A percentile compares a stretch with the other conserved stretches of the same genome.
Evolutionary conservation across 108 stramenopile species (phyloP).

Genomic region (Skeletonema marinoi): DNA sequence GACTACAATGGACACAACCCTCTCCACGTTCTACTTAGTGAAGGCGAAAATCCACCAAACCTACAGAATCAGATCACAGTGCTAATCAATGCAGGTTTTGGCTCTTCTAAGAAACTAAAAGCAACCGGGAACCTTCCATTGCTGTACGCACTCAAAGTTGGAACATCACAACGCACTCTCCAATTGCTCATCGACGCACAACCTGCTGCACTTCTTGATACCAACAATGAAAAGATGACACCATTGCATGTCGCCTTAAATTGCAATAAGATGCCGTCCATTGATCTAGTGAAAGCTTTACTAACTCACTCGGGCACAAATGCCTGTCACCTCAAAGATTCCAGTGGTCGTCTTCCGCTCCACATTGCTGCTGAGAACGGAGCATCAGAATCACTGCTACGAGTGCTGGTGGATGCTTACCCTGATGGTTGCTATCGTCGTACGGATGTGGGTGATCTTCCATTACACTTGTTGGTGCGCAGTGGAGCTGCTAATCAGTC

Average conservation of each 20-base stretch:
- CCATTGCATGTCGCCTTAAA: constrained; percentile 47
- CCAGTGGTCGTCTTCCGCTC: constrained; percentile 33
- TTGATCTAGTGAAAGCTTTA: constrained; percentile 38
- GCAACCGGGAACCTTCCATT: constrained; percentile 21
- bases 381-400: constrained; percentile 34
- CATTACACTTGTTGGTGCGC: constrained; percentile 35
- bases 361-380: constrained; percentile 48
- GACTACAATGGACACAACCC: constrained; percentile 43
- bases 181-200: constrained; percentile 28
- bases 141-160: constrained; percentile 47
- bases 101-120: constrained; percentile 11
- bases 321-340: constrained; percentile 44
- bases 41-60: constrained; percentile 30
- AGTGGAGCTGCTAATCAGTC: constrained; percentile 40
- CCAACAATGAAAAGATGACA: constrained; percentile 33
- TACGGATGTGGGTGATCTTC: constrained; percentile 48
- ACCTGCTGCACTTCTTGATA: constrained; percentile 41
- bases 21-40: constrained; percentile 31
- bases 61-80: constrained; percentile 21
- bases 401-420: constrained; percentile 44
- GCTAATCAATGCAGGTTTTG: constrained; percentile 41
- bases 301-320: constrained; percentile 43
- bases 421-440: constrained; percentile 45
- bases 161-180: constrained; percentile 18
- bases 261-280: constrained; percentile 5